A percentile compares a stretch with the other conserved stretches of the same genome.
These are phyloP conservation scores for Craterostigma plantagineum DNA, from an alignment of 257 asterid genomes.

Conservation along the genomic window DNA sequence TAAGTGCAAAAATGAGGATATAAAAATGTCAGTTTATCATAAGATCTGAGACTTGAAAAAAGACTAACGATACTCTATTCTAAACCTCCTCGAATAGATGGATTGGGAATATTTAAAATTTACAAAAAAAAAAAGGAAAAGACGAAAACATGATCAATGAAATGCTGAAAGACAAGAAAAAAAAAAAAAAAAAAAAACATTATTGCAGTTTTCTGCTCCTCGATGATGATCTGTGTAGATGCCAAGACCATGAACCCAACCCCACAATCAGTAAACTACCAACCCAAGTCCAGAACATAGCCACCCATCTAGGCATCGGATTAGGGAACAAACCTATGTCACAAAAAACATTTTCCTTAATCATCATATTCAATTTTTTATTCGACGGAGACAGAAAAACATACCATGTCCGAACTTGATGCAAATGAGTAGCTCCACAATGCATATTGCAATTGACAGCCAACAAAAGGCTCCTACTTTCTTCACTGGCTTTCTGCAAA, in stretches of 20 bases:
- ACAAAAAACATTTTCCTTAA: slow-evolving; percentile 7
- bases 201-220: slow-evolving; percentile 41
- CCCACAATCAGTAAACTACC: slow-evolving; percentile 33
- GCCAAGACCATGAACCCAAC: slow-evolving; percentile 68
- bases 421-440: slow-evolving; percentile 80
- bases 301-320: slow-evolving; percentile 80
- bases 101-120: too few relatives aligned
- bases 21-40: too few relatives aligned
- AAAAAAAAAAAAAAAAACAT: too few relatives aligned
- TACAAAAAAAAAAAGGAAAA: too few relatives aligned
- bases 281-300: slow-evolving; percentile 38
- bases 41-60: too few relatives aligned
- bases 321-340: slow-evolving; percentile 50
- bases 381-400: background rate
- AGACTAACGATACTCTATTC: too few relatives aligned
- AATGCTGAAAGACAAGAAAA: too few relatives aligned
- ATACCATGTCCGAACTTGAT: slow-evolving; percentile 73
- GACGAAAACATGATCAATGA: too few relatives aligned
- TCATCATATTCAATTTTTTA: background rate
- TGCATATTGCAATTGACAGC: slow-evolving; percentile 90
- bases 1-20: too few relatives aligned
- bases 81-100: too few relatives aligned
- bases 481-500: slow-evolving; percentile 60
- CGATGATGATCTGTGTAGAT: slow-evolving; percentile 41
- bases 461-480: slow-evolving; percentile 91